These are phyloP conservation scores for Trichoderma asperelloides DNA, from an alignment of 495 filamentous ascomycete species.

Conservation along the genomic window DNA sequence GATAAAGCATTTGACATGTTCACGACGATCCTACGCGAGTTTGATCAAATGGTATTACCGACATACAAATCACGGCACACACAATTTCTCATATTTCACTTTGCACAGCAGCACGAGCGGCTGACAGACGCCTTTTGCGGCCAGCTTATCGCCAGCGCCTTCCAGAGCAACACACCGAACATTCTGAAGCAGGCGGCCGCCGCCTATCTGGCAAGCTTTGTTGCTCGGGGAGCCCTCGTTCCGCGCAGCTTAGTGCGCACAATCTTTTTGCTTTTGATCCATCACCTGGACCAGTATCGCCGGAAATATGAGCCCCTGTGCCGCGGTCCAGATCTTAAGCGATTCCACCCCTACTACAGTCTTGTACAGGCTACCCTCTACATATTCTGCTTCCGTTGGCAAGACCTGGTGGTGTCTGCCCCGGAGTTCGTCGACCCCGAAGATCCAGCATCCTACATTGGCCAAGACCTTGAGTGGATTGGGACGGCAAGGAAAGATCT, in stretches of 20 bases:
- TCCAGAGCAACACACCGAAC: conserved; percentile 43
- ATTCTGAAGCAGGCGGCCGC: conserved; percentile 72
- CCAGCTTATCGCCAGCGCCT: conserved; percentile 63
- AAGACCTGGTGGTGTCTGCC: conserved; percentile 61
- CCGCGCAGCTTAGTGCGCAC: conserved; percentile 63
- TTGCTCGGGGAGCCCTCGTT: conserved; percentile 77
- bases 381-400: conserved; percentile 98
- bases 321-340: conserved; percentile 72
- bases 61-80: conserved; percentile 80
- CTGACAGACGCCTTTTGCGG: conserved; percentile 74
- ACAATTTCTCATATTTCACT: conserved; percentile 90
- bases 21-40: conserved; percentile 70
- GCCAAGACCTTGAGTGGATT: conserved; percentile 64
- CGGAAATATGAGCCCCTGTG: conserved; percentile 54
- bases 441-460: conserved; percentile 45
- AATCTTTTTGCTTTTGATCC: conserved; percentile 66
- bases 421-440: conserved; percentile 41
- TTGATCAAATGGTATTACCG: conserved; percentile 75
- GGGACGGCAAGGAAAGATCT: conserved; percentile 63
- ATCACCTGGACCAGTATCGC: conserved; percentile 61
- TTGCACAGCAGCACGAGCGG: conserved; percentile 64
- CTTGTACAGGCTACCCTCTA: conserved; percentile 71
- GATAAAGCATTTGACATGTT: conserved; percentile 45
- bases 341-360: conserved; percentile 78
- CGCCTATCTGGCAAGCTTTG: conserved; percentile 89